Evolutionary conservation across 768 basidiomycete genomes (phyloP), one percentile per base, ranked within the genome.

Genomic region (Boletus barrowsii): DNA sequence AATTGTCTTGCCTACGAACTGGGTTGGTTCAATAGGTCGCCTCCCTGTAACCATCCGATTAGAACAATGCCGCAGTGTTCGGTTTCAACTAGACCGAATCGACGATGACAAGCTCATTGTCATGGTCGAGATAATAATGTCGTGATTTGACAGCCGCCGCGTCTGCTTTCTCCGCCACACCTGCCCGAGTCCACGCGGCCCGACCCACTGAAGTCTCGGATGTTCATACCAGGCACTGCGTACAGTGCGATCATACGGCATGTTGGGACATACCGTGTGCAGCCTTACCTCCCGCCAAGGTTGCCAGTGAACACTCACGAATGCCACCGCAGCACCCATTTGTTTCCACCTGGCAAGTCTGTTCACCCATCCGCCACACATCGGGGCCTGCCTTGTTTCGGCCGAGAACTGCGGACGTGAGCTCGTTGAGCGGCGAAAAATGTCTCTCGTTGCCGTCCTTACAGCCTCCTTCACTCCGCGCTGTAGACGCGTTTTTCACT

Each of bases 371-470:
- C 22, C 20, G n/a, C 20, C 18, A 18, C 5, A 33, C 42, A 45
- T 13, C 33, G 11, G 33, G 10, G 14, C 4, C 14, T 5, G 13
- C 6, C 33, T 10, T 35, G 33, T 14, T 35, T 32, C 41, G 20
- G 32, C 64, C 64, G 66, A 64, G 57, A 68, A 67, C n/a, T 49
- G 49, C 61, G 66, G 59, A 49, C 32, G 24, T 41, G 45, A 29
- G 57, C 46, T n/a, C 47, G 14, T 66, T 66, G 53, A 64, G 64
- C 67, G 67, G 66, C 56, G 56, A 56, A 51, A 43, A 35, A 51
- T 40, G 22, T 50, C 30, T 48, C 36, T 52, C 18, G 53, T 62
- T 53, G 48, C 55, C 42, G 37, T 43, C 33, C 24, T 42, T 43
- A 63, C 54, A 56, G 49, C 62, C 67, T 49, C 57, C 56, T 53